Base-by-base conservation (phyloP, 106 monocot genomes). In the Triglochin maritima region DNA sequence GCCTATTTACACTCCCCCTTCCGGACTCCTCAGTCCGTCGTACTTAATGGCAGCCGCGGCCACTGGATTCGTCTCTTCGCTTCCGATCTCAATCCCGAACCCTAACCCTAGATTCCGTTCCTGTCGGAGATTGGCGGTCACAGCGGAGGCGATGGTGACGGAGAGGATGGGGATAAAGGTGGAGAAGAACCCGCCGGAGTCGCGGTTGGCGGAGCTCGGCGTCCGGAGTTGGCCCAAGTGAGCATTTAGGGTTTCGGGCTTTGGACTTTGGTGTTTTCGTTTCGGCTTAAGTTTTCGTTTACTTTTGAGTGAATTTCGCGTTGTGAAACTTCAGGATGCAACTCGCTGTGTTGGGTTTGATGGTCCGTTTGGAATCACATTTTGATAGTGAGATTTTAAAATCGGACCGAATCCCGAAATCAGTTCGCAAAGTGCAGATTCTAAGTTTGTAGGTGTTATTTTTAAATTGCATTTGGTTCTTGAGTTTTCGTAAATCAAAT, bases 151-250 rank as follows among this genome's bases (percentile, higher is more conserved):
- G 51, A 87, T 87, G 94, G 86, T 82, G 42, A 94, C 87, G 68
- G 90, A 94, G 87, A 90, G 84, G 78, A 67, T 90, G 42, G 94
- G 90, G 7, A 71, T 94, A 47, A 85, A 69, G 76, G 85, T 94
- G 17, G 83, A 85, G 81, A 77, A 76, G 64, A 85, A 90, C 68
- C 90, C 94, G 1, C 70, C 87, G 17, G 89, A 87, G 52, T 79
- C 85, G 62, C 82, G 65, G 73, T 90, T 94, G 66, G 53, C 66
- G 1, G 87, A 90, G 53, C 87, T 94, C 57, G 90, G 94, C 72
- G 83, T 94, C 65, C 64, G 72, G 67, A 69, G 60, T 43, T 94
- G 94, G 94, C 89, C 94, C 67, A 94, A 94, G 94, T 94, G 68
- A 69, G 76, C 49, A 72, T 10, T n/a, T 48, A 17, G 45, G n/a